Evolutionary conservation across 129 eudicot species (phyloP), one percentile per base, ranked within the genome.

Genomic region (Tagetes patula): DNA sequence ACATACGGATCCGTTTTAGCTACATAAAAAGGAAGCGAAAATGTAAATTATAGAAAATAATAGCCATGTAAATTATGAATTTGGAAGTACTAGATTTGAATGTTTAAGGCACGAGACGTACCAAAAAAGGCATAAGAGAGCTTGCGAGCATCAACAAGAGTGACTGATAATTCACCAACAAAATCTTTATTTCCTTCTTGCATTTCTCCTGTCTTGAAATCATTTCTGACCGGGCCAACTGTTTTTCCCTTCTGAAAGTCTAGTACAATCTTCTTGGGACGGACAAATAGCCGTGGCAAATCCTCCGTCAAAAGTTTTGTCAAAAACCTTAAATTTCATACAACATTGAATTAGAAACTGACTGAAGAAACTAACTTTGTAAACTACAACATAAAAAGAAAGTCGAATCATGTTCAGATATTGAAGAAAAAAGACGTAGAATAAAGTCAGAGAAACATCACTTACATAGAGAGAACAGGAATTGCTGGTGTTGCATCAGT

Each of bases 1-100:
- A 91, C 99, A 80, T 79, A 95, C 31, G 99, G 99, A 83, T 95
- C 97, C 4, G 99, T 86, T 88, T 90, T 95, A 48, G 96, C 98
- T 94, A 86, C 67, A 65, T 4, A 33, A 38, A 36, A 75, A 55
- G 34, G 70, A 46, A 37, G 11, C 41, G 55, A 72, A 70, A 12
- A 40, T 50, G 73, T 68, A 69, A 65, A 56, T 66, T 52, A 52
- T 6, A 39, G 33, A 64, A 10, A 63, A 37, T 63, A 47, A 20
- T 20, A 20, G 27, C 27, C 27, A 20, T 20, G 20, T 14, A 74
- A 69, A 41, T 62, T 6, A 32, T 40, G 56, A 41, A 34, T 36
- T 30, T 72, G 71, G 32, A 76, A 8, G 47, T 43, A 45, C 34
- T 60, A 46, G 36, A 6, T 27, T 40, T 45, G 2, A 45, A 58